Evolutionary conservation across 306 rosid genomes (phyloP), one percentile per base, ranked within the genome.

Genomic region (Pterocarpus santalinus): DNA sequence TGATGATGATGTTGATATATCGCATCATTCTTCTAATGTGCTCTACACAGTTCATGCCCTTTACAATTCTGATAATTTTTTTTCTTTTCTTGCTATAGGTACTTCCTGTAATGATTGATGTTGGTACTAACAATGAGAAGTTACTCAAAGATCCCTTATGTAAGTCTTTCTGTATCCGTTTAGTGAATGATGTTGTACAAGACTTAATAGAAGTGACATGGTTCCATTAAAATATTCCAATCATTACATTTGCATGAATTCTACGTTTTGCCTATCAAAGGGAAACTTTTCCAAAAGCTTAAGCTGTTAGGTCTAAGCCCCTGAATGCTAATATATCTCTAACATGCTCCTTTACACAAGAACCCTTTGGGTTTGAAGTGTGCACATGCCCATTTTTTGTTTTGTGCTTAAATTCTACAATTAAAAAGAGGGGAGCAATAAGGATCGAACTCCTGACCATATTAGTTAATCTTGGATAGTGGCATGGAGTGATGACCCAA

Each of bases 31-130:
- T 65, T 72, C 67, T 80, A 55, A 53, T 69, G 55, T 33, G 36
- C 62, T 65, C 28, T 53, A 15, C 52, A 44, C 51, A 65, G 43
- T 47, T 38, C 46, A 57, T 3, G 11, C 46, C 65, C 61, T 33
- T 81, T 35, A 55, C 36, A 6, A 46, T 82, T 47, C 10, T 61
- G 60, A 41, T 9, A 11, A 60, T 65, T 57, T 65, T 65, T 55
- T 39, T 4, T 15, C 32, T 58, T 64, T 47, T 62, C 61, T 38
- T 78, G 34, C 34, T 11, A 41, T 76, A 96, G 99, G 99, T 96
- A 72, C 99, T 96, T 80, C 98, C 99, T 65, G 97, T 96, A 65
- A 96, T 96, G 99, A 92, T 96, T 92, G 99, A 96, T 70, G 94
- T 93, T 65, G 99, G 99, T 75, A 96, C 97, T 83, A 92, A 96